Evolutionary conservation across 345 rosid genomes (phyloP).

Genomic region (Euphorbia tirucalli): DNA sequence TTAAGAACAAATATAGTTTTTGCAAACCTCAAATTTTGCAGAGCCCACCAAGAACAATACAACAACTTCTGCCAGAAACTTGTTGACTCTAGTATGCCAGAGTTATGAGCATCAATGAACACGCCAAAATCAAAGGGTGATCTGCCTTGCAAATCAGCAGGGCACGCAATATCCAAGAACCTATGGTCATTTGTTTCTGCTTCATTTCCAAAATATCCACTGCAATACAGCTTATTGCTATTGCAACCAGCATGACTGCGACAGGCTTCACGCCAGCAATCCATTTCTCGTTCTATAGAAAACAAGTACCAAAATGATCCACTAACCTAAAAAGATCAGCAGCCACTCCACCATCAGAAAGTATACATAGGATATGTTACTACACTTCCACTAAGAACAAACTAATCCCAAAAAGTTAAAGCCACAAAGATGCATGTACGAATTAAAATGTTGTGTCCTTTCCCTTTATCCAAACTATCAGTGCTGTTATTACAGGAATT

Average conservation of each 20-base stretch:
- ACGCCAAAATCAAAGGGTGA: slow-evolving; percentile 30
- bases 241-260: slow-evolving; percentile 20
- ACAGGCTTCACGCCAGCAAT: slow-evolving; percentile 73
- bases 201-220: not conserved
- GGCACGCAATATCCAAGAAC: slow-evolving; percentile 22
- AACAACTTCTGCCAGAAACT: slow-evolving; percentile 28
- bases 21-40: slow-evolving; percentile 35
- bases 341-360: not conserved
- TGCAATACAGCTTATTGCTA: slow-evolving; percentile 42
- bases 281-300: slow-evolving; percentile 25
- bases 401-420: not conserved
- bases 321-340: slow-evolving; percentile 16
- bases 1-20: not conserved
- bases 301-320: slow-evolving; percentile 79
- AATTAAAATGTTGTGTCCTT: too few relatives aligned
- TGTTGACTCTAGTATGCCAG: slow-evolving; percentile 26
- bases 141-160: slow-evolving; percentile 17
- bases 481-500: too few relatives aligned
- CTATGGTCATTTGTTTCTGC: not conserved
- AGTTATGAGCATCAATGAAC: slow-evolving; percentile 29
- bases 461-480: too few relatives aligned
- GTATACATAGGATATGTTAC: too few relatives aligned
- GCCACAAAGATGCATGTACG: not conserved
- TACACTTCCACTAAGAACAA: too few relatives aligned
- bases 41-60: slow-evolving; percentile 38